Evolutionary conservation across 306 rosid genomes (phyloP).

Genomic region (Senna tora): DNA sequence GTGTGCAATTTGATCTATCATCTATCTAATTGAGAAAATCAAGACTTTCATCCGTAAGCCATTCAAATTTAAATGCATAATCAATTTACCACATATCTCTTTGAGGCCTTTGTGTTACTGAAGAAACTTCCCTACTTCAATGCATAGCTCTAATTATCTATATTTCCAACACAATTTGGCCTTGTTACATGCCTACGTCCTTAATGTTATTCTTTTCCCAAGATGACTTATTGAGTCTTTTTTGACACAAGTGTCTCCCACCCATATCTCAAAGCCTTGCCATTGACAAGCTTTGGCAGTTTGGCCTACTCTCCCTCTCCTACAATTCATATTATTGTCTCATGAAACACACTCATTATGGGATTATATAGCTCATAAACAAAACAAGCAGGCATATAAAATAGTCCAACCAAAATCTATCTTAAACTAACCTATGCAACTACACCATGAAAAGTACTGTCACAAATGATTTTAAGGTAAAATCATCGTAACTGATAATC

Average conservation of each 20-base stretch:
- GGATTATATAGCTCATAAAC: not conserved
- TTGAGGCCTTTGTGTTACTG: not conserved
- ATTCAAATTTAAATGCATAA: not conserved
- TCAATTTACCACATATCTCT: not conserved
- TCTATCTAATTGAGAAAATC: not conserved
- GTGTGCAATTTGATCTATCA: not conserved
- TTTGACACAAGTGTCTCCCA: not conserved
- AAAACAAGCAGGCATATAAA: not conserved
- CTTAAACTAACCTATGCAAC: conserved; percentile 2
- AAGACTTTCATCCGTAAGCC: not conserved
- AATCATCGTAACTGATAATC: too few relatives aligned
- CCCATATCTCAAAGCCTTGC: not conserved
- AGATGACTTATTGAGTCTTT: not conserved
- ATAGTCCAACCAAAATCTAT: not conserved
- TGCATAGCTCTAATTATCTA: not conserved
- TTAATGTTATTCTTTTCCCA: not conserved
- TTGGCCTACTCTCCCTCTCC: not conserved
- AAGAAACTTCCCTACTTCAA: not conserved
- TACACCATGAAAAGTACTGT: not conserved
- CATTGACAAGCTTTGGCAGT: too few relatives aligned
- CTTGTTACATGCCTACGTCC: not conserved
- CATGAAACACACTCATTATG: not conserved
- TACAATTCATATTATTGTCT: not conserved
- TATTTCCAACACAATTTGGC: not conserved
- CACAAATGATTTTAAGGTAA: not conserved